These are phyloP conservation scores for Arachis hypogaea DNA, from an alignment of 306 rosid genomes.

Conservation along the genomic window DNA sequence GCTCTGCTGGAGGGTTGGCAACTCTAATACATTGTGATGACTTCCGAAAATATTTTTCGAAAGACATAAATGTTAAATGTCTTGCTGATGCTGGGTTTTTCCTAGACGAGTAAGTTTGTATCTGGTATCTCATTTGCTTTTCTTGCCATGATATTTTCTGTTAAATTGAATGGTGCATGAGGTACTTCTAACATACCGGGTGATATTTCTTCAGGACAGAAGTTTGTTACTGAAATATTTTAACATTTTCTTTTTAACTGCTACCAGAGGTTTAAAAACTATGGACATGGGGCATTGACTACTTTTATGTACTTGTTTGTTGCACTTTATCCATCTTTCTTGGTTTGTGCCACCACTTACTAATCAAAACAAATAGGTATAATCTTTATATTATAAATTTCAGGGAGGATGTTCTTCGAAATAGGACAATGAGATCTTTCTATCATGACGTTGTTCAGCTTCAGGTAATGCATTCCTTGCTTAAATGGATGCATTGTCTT, in stretches of 20 bases:
- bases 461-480: constrained; percentile 66
- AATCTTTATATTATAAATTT: constrained; percentile 41
- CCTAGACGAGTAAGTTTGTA: constrained; percentile 88
- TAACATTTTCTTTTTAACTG: constrained; percentile 12
- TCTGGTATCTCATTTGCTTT: constrained; percentile 26
- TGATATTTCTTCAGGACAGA: constrained; percentile 16
- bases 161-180: constrained; percentile 12
- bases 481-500: constrained; percentile 13
- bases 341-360: constrained; percentile 14
- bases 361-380: constrained; percentile 29
- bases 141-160: constrained; percentile 25
- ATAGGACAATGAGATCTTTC: constrained; percentile 71
- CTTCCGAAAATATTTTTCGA: constrained; percentile 61
- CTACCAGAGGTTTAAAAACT: constrained; percentile 23
- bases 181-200: constrained; percentile 4
- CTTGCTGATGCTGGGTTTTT: constrained; percentile 98
- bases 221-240: constrained; percentile 5
- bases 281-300: constrained; percentile 4
- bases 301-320: constrained; percentile 19
- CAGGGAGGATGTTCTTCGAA: constrained; percentile 82
- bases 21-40: constrained; percentile 90
- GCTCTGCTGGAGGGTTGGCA: constrained; percentile 99
- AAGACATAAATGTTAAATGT: constrained; percentile 73
- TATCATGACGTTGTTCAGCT: constrained; percentile 75
- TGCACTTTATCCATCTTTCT: constrained; percentile 6